Base-by-base conservation (phyloP, 257 asterid genomes). In the Rehmannia glutinosa region DNA sequence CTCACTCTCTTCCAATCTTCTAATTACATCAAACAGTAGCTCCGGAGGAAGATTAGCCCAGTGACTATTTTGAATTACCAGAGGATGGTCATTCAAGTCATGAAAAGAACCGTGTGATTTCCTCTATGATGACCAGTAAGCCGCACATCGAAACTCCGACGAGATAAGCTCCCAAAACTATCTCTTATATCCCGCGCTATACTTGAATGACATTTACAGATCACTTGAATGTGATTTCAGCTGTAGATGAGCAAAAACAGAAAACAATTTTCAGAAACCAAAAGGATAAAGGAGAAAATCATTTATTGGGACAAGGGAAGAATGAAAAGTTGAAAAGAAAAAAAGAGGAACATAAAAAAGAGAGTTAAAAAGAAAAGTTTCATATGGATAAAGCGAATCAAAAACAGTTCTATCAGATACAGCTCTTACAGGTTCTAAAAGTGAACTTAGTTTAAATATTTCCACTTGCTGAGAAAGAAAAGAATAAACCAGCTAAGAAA, bases 31-130 rank as follows among this genome's bases (percentile, higher is more conserved):
- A n/a, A 64, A 83, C 23, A 92, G 97, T 36, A 92, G 83, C 78
- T 92, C 98, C 0, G 97, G 96, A 8, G 98, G 98, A 61, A 92
- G 97, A 80, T 86, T 89, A 74, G 97, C 96, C 98, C 97, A 92
- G 51, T 80, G 79, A 60, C 96, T 81, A 46, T 76, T 85, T 77
- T 89, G 96, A 59, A 86, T 66, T 27, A 89, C 78, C 69, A 76
- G 8, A 47, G 93, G 95, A 9, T 3, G 33, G 36, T 92, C 91
- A 57, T 49, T 65, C 17, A 82, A 70, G 43, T 89, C 97, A 10
- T 81, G 88, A 47, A 86, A 83, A 0, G 97, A 86, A 50, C 91
- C 82, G 3, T 82, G 86, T 20, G 97, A 84, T 73, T 83, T 27
- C 94, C 97, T 17, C 93, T 80, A 62, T 83, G 82, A 73, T 89